Evolutionary conservation across 139 green algal species (phyloP).

Genomic region (Spirogloea muscicola): DNA sequence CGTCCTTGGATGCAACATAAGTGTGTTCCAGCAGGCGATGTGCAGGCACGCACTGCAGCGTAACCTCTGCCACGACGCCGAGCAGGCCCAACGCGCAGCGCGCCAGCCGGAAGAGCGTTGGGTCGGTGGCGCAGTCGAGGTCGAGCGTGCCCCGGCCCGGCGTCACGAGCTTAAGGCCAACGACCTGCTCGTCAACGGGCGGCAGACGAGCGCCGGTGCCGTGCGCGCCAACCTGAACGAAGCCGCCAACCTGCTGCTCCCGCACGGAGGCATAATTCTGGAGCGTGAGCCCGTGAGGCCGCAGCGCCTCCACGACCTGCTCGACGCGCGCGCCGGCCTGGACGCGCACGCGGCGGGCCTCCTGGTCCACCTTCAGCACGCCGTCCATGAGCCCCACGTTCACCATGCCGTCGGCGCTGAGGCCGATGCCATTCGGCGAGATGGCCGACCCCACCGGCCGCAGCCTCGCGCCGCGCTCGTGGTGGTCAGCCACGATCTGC

Average conservation of each 20-base stretch:
- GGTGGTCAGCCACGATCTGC: slow-evolving; percentile 61
- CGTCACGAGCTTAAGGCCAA: slow-evolving; percentile 84
- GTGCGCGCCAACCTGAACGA: slow-evolving; percentile 86
- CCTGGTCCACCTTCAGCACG: slow-evolving; percentile 73
- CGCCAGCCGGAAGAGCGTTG: slow-evolving; percentile 73
- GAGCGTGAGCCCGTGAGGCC: slow-evolving; percentile 79
- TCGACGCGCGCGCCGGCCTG: slow-evolving; percentile 75
- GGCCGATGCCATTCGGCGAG: slow-evolving; percentile 85
- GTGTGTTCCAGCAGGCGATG: slow-evolving; percentile 81
- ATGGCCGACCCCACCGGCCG: slow-evolving; percentile 77
- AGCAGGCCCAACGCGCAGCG: slow-evolving; percentile 67
- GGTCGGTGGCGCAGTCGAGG: slow-evolving; percentile 57
- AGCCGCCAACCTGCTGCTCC: slow-evolving; percentile 93
- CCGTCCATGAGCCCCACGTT: slow-evolving; percentile 84
- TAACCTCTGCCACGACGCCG: slow-evolving; percentile 82
- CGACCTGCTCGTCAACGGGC: slow-evolving; percentile 85
- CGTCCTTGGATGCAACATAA: slow-evolving; percentile 56
- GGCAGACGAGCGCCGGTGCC: slow-evolving; percentile 87
- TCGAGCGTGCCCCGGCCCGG: slow-evolving; percentile 68
- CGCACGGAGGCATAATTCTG: slow-evolving; percentile 93
- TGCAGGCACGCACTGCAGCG: slow-evolving; percentile 72
- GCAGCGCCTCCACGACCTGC: slow-evolving; percentile 73
- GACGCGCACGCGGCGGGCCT: slow-evolving; percentile 60
- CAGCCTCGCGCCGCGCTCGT: slow-evolving; percentile 58
- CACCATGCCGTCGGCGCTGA: slow-evolving; percentile 81